Percentiles rank a stretch among this genome's conserved stretches.
Conservation (phyloP, 345 rosid genomes). For the Camelina hispida region DNA sequence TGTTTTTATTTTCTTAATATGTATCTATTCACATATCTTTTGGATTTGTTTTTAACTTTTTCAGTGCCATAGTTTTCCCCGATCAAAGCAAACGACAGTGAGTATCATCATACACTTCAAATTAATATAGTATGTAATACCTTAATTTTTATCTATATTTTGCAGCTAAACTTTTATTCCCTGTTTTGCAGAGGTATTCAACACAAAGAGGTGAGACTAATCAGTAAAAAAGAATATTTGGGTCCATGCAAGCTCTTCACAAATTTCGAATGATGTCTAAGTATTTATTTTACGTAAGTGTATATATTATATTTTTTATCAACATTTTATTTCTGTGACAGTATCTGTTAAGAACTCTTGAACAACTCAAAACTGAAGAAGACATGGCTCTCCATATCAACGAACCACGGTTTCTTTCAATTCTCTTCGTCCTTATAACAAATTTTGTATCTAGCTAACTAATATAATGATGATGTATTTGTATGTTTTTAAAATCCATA, state of each 20-base stretch:
- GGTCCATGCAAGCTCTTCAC: neutral
- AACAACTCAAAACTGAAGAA: slow-evolving; percentile 59
- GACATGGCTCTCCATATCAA: slow-evolving; percentile 60
- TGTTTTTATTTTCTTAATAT: neutral
- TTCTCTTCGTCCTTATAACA: slow-evolving; percentile 2
- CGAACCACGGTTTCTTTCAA: slow-evolving; percentile 49
- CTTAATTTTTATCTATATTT: neutral
- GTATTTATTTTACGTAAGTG: neutral
- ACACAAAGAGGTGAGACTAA: slow-evolving; percentile 60
- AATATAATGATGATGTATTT: no score
- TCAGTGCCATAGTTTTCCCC: slow-evolving; percentile 59
- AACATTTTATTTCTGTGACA: slow-evolving; percentile 29
- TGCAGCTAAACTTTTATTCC: neutral
- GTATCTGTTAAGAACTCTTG: slow-evolving; percentile 58
- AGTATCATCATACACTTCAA: neutral
- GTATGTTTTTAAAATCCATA: neutral
- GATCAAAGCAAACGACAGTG: slow-evolving; percentile 45
- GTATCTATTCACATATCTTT: neutral
- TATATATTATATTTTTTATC: neutral
- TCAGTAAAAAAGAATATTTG: neutral
- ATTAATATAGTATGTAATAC: neutral
- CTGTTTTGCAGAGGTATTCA: slow-evolving; percentile 51
- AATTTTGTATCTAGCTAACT: neutral
- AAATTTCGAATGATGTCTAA: no score
- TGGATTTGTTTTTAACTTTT: neutral